Conservation (phyloP, 106 monocot species). For the Triglochin maritima region DNA sequence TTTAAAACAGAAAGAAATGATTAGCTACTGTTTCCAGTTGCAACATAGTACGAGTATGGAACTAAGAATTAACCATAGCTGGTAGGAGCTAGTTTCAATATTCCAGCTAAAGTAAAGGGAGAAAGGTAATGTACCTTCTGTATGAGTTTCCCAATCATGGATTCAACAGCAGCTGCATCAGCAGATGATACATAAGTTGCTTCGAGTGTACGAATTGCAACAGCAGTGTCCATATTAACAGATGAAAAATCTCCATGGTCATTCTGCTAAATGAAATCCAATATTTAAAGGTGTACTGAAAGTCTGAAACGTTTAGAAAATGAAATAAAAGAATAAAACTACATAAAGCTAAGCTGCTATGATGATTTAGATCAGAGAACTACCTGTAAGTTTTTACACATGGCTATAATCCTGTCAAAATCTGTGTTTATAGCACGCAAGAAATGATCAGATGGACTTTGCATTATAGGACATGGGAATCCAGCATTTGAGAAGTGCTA, state of each 20-base stretch:
- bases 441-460: constrained; percentile 98
- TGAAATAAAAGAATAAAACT: not conserved
- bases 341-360: constrained; percentile 4
- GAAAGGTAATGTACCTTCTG: constrained; percentile 44
- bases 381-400: constrained; percentile 97
- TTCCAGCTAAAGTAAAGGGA: too few relatives aligned
- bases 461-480: constrained; percentile 98
- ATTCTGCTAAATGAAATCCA: constrained; percentile 41
- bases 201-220: constrained; percentile 95
- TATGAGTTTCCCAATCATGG: constrained; percentile 59
- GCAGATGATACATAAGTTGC: constrained; percentile 85
- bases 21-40: too few relatives aligned
- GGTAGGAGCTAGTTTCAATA: too few relatives aligned
- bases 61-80: too few relatives aligned
- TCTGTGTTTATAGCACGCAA: constrained; percentile 92
- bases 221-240: constrained; percentile 98
- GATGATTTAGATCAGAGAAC: not conserved
- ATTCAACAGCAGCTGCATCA: constrained; percentile 66
- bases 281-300: not conserved
- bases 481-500: constrained; percentile 99
- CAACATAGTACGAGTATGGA: too few relatives aligned
- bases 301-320: not conserved
- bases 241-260: constrained; percentile 94
- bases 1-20: too few relatives aligned
- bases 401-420: constrained; percentile 97